Evolutionary conservation across 2,329 filamentous ascomycete genomes (phyloP), one percentile per base, ranked within the genome.

Genomic region (Lecanicillium sp.): DNA sequence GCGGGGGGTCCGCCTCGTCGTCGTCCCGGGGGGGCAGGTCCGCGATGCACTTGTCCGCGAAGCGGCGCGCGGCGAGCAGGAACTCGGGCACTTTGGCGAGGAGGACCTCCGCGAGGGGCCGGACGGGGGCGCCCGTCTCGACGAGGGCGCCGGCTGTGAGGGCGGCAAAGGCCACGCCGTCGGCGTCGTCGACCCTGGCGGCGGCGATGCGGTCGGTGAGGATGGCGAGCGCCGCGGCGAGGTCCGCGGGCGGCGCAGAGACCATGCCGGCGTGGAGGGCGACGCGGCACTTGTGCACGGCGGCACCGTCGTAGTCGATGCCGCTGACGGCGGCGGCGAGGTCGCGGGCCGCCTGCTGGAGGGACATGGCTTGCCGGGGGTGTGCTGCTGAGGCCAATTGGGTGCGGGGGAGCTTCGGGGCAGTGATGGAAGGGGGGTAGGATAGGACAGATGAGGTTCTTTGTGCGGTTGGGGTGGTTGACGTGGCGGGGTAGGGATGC

Each of bases 231-330:
- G 43, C 43, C 5, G 33, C 33, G 19, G 43, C 26, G 35, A 45
- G 43, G 17, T 38, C 33, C 8, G 12, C 11, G 8, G 35, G 7
- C 1, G 12, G 4, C 8, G 43, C 43, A 9, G 43, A 2, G 14
- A 32, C 33, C 43, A 45, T 45, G 26, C 24, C 33, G 43, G 15
- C 33, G 43, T 45, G 43, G 10, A 45, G 24, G 33, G 43, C 35
- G 33, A 45, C 43, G 43, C 43, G 43, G 43, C 43, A 45, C 12
- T 17, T 20, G 43, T 45, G 43, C 26, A 45, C 43, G 10, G 15
- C 33, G 24, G 43, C 43, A 26, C 43, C 43, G 35, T 45, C 43
- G 26, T 45, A 45, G 43, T 45, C 43, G 35, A 45, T 45, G 43
- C 43, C 43, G 43, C 43, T 45, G 23, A 45, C 43, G 43, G 43